phyloP scores from a whole-genome alignment of 352 stramenopile genomes.

The Paralagenidium karlingii region DNA sequence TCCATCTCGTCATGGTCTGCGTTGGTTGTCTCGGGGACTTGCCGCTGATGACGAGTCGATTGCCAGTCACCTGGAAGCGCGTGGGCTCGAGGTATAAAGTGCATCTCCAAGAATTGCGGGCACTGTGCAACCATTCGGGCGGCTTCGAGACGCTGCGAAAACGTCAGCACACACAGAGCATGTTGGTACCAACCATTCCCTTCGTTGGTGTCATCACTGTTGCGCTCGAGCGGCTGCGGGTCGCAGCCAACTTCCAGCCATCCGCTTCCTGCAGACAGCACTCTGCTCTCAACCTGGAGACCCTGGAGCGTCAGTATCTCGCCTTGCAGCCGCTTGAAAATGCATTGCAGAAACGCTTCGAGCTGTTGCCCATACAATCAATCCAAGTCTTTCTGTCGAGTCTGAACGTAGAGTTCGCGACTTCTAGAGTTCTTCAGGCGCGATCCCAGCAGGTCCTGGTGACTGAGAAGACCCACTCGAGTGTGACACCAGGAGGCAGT shows the following conservation, averaged over 20 bases:
- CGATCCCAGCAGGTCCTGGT: conserved; percentile 40
- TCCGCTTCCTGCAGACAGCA: too few species aligned
- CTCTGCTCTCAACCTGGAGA: conserved; percentile 51
- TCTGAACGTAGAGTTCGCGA: conserved; percentile 27
- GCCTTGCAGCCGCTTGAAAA: conserved; percentile 35
- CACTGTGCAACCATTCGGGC: conserved; percentile 50
- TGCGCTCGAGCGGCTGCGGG: conserved; percentile 43
- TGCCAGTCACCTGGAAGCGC: conserved; percentile 61
- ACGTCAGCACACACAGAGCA: conserved; percentile 31
- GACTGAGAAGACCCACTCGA: conserved; percentile 7
- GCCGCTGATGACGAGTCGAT: conserved; percentile 48
- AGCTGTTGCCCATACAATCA: too few species aligned
- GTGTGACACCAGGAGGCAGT: too few species aligned
- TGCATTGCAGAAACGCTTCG: conserved; percentile 8
- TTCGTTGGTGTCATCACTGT: conserved; percentile 65
- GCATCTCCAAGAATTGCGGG: conserved; percentile 38
- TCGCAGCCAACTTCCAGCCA: conserved; percentile 29
- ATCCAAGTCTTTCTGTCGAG: conserved; percentile 23
- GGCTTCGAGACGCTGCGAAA: conserved; percentile 59
- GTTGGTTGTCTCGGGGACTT: conserved; percentile 58
- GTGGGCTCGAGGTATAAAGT: conserved; percentile 54
- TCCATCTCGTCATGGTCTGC: conserved; percentile 69
- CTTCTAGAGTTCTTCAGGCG: conserved; percentile 22
- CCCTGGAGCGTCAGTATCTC: conserved; percentile 42
- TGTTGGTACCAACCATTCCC: conserved; percentile 22